Evolutionary conservation across 108 stramenopile species (phyloP), one percentile per base, ranked within the genome.

Genomic region (Cyclotella choctawhatcheeana): DNA sequence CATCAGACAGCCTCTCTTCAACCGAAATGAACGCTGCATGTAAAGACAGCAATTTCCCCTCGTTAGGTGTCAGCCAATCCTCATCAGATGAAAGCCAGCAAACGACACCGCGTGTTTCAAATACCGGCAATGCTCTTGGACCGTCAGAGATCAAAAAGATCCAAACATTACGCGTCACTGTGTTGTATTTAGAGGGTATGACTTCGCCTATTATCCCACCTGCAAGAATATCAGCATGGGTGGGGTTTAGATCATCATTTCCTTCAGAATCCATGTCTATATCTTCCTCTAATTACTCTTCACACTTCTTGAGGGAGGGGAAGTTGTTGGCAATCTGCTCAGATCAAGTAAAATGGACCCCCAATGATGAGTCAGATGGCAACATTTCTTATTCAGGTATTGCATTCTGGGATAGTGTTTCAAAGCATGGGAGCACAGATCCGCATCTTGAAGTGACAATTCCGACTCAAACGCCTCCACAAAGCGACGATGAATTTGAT

Each of bases 301-400:
- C 59, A 25, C 31, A 59, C 1, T 71, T 71, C 51, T 12, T 40
- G 37, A 69, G 22, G 1, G 59, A 71, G 35, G 70, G 70, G 0
- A 71, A 61, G 50, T 51, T 71, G 59, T 48, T 71, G 13, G 59
- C 70, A 29, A 27, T 71, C 31, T 47, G 52, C 22, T 71, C 70
- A 25, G 35, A 62, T 31, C 58, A 71, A 17, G 59, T 60, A 10
- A 35, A 37, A n/a, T 32, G 26, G 43, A 70, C 51, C 40, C 26
- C 31, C 21, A 17, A 45, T 47, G 26, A 58, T 45, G n/a, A 59
- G 12, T 31, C 13, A 17, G 58, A 31, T 70, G 5, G 34, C 45
- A 29, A 30, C 16, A 47, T 13, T 17, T 35, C 27, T 13, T 48
- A 51, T 53, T 24, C n/a, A 35, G 51, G 51, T 4, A 45, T 67